These are phyloP conservation scores for Euphorbia corollata DNA, from an alignment of 441 rosid genomes.

Conservation along the genomic window DNA sequence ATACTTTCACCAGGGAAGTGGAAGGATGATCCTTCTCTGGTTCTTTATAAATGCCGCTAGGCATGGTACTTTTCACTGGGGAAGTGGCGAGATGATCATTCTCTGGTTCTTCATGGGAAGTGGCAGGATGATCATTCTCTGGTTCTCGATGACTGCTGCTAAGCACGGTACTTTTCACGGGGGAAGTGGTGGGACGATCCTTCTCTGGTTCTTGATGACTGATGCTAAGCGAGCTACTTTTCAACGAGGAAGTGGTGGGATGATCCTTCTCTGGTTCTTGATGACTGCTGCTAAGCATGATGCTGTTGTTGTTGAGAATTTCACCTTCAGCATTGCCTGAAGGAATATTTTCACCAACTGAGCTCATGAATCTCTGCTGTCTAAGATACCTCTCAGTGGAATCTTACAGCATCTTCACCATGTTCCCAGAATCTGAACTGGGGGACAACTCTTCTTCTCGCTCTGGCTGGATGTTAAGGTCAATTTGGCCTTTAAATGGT, in stretches of 20 bases:
- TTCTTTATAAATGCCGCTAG: too few relatives aligned
- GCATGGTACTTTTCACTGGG: too few relatives aligned
- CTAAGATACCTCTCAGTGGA: conserved; percentile 33
- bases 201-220: conserved; percentile 27
- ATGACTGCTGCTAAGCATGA: conserved; percentile 17
- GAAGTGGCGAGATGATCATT: too few relatives aligned
- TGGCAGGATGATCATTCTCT: too few relatives aligned
- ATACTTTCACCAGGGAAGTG: conserved; percentile 22
- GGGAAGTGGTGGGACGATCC: conserved; percentile 25
- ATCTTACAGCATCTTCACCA: conserved; percentile 44
- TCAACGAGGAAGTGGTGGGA: conserved; percentile 15
- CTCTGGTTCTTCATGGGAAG: too few relatives aligned
- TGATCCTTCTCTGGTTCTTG: conserved; percentile 28
- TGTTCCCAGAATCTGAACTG: conserved; percentile 40
- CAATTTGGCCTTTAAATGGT: conserved; percentile 70
- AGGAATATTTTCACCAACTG: conserved; percentile 23
- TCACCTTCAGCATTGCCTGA: conserved; percentile 26
- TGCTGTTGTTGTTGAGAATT: conserved; percentile 9
- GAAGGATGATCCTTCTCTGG: conserved; percentile 23
- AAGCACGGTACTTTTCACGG: too few relatives aligned
- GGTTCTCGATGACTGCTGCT: too few relatives aligned
- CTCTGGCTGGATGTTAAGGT: conserved; percentile 88
- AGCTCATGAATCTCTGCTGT: conserved; percentile 33
- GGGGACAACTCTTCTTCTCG: conserved; percentile 71
- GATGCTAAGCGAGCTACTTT: background rate